Evolutionary conservation across 164 flowering plant species (phyloP).

Genomic region (Kingdonia uniflora): DNA sequence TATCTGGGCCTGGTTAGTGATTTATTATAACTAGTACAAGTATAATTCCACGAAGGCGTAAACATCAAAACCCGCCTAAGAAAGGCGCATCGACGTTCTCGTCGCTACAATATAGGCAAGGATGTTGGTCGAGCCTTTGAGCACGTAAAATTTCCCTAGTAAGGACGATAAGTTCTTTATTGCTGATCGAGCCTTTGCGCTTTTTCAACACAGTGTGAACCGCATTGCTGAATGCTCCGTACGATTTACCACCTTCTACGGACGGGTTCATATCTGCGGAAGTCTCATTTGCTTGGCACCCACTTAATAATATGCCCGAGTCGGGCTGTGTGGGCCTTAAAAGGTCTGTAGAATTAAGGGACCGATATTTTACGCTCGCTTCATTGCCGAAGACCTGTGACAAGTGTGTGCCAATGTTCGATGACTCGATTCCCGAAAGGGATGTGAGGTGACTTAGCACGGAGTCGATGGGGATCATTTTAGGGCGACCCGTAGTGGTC

Average conservation of each 20-base stretch:
- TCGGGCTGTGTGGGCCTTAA: conserved; percentile 23
- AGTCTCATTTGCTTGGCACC: conserved; percentile 65
- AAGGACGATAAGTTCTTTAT: conserved; percentile 33
- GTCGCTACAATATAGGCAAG: conserved; percentile 73
- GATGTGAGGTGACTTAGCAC: conserved; percentile 35
- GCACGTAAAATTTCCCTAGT: conserved; percentile 33
- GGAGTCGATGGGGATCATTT: conserved; percentile 34
- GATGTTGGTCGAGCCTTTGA: conserved; percentile 45
- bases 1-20: no score
- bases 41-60: neutral
- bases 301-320: conserved; percentile 60
- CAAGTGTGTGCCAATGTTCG: conserved; percentile 41
- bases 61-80: conserved; percentile 14
- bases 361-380: conserved; percentile 35
- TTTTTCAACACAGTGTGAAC: conserved; percentile 40
- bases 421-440: conserved; percentile 30
- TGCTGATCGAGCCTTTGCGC: conserved; percentile 23
- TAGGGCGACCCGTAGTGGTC: conserved; percentile 3
- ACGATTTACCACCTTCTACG: conserved; percentile 32
- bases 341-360: conserved; percentile 1
- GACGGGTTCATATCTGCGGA: conserved; percentile 46
- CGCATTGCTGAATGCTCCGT: conserved; percentile 71
- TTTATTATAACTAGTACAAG: no score
- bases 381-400: conserved; percentile 33
- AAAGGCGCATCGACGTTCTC: conserved; percentile 47